phyloP scores from a whole-genome alignment of 345 rosid species.

The Brassica rapa region DNA sequence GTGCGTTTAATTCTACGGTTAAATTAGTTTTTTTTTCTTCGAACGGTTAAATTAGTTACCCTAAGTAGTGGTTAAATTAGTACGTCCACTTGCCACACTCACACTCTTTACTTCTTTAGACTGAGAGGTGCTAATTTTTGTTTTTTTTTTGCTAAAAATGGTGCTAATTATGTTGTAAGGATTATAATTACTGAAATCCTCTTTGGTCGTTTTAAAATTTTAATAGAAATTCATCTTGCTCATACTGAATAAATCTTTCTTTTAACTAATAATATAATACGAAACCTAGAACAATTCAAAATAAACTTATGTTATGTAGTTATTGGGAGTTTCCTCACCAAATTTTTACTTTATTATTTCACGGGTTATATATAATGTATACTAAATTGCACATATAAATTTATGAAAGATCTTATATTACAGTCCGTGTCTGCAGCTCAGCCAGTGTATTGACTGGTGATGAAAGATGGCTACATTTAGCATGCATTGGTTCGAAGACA shows the following conservation, averaged over 20 bases:
- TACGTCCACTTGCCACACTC: not conserved
- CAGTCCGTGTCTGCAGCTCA: not conserved
- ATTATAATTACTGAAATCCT: not conserved
- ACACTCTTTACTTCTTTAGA: not conserved
- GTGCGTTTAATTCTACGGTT: slow-evolving; percentile 15
- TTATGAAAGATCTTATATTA: not conserved
- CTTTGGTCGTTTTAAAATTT: not conserved
- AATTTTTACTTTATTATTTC: not conserved
- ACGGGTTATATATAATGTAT: not conserved
- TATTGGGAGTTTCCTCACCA: not conserved
- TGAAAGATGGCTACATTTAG: not conserved
- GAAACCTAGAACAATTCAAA: not conserved
- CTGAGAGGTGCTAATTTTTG: not conserved
- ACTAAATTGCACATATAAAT: not conserved
- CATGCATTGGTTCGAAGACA: not conserved
- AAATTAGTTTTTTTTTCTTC: not conserved
- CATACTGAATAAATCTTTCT: too few relatives aligned
- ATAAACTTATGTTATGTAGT: not conserved
- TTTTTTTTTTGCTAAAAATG: too few relatives aligned
- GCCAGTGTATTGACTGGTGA: not conserved
- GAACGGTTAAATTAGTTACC: not conserved
- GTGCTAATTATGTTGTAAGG: not conserved
- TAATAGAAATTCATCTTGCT: not conserved
- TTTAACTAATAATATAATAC: too few relatives aligned
- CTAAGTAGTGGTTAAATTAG: not conserved